Conservation (phyloP, 345 rosid species). For the Gossypium bickii region DNA sequence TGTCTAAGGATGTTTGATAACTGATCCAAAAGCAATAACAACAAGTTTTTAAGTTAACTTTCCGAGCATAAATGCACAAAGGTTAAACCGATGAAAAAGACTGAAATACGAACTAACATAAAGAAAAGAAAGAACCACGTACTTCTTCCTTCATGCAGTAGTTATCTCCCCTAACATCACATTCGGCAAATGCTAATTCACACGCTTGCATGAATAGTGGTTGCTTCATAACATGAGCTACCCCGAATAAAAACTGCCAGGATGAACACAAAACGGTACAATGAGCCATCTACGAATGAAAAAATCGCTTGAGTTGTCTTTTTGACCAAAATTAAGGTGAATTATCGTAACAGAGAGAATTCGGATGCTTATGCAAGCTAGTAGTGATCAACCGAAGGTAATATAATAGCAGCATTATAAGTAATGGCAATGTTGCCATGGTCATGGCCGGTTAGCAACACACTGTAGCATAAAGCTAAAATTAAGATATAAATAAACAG, state of each 20-base stretch:
- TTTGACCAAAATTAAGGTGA: too few species aligned
- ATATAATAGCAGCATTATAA: background rate
- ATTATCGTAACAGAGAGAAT: too few species aligned
- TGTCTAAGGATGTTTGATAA: conserved; percentile 51
- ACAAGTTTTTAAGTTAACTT: conserved; percentile 12
- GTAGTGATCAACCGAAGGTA: too few species aligned
- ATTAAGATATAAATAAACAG: background rate
- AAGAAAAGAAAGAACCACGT: conserved; percentile 15
- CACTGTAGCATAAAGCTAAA: background rate
- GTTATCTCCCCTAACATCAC: conserved; percentile 42
- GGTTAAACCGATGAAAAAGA: background rate
- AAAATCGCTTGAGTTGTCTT: too few species aligned
- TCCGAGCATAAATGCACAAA: background rate
- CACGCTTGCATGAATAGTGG: conserved; percentile 66
- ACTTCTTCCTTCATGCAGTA: conserved; percentile 61
- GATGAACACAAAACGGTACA: background rate
- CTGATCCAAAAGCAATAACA: conserved; percentile 34
- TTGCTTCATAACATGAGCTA: conserved; percentile 61
- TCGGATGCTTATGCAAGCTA: too few species aligned
- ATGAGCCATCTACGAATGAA: background rate
- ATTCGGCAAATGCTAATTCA: conserved; percentile 55
- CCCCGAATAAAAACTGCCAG: conserved; percentile 76
- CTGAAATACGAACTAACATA: background rate
- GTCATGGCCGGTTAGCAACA: background rate
- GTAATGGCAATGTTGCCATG: background rate